Conservation (phyloP, 192 early-diverging fungal genomes). For the Coemansia sp. region DNA sequence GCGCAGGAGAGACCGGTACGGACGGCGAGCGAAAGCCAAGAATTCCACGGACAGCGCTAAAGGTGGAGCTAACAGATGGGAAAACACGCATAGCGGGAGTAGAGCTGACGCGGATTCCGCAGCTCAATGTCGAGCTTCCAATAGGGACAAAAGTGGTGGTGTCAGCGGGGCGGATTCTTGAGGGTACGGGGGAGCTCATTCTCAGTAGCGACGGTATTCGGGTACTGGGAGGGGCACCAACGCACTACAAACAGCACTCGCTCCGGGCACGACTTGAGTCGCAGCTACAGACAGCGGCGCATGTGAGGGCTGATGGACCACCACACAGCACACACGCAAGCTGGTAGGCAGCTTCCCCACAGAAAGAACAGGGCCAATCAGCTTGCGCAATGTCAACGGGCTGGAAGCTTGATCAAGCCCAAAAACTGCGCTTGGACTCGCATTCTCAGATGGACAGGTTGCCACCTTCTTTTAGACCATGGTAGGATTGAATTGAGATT, state of each 20-base stretch:
- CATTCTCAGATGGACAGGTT: neutral
- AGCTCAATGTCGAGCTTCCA: slow-evolving; percentile 40
- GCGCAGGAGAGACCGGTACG: neutral
- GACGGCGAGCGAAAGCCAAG: slow-evolving; percentile 26
- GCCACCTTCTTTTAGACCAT: neutral
- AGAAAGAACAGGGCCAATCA: neutral
- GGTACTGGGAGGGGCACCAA: slow-evolving; percentile 36
- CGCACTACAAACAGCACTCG: slow-evolving; percentile 31
- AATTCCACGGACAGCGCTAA: slow-evolving; percentile 41
- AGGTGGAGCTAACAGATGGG: slow-evolving; percentile 47
- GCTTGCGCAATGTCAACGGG: neutral
- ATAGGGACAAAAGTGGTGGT: slow-evolving; percentile 48
- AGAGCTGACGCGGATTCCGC: slow-evolving; percentile 28
- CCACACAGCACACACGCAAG: too few species aligned
- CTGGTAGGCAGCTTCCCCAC: neutral
- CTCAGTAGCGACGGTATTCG: slow-evolving; percentile 12
- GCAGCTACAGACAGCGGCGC: neutral
- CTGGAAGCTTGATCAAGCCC: too few species aligned
- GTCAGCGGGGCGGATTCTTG: slow-evolving; percentile 17
- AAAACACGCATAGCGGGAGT: slow-evolving; percentile 23
- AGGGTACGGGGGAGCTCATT: slow-evolving; percentile 27
- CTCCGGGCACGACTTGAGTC: slow-evolving; percentile 28
- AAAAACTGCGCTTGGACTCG: neutral
- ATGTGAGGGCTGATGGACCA: neutral
- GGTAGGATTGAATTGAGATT: neutral